phyloP scores from a whole-genome alignment of 257 asterid species.

The Fraxinus cuspidata region DNA sequence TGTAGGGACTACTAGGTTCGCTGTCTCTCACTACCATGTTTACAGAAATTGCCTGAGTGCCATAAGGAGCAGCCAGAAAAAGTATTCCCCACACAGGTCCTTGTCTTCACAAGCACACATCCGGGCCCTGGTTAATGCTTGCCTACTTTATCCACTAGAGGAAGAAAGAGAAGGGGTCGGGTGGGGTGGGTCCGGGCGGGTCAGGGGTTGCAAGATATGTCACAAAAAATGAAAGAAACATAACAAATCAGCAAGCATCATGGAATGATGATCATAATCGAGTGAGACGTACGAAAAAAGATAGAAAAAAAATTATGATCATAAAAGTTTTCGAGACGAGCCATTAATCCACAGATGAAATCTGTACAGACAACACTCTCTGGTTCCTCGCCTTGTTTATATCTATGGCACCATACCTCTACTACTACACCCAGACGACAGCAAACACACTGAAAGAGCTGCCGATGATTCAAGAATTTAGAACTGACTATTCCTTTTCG shows the following conservation, averaged over 20 bases:
- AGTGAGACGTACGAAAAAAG: not conserved
- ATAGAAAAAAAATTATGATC: constrained; percentile 21
- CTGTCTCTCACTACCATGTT: not conserved
- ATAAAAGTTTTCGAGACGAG: constrained; percentile 31
- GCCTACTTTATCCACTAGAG: not conserved
- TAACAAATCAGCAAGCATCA: not conserved
- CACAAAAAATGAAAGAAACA: not conserved
- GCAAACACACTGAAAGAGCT: constrained; percentile 29
- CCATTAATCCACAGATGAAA: constrained; percentile 32
- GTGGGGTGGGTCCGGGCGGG: not conserved
- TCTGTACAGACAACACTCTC: constrained; percentile 46
- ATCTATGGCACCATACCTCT: constrained; percentile 19
- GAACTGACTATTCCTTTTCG: constrained; percentile 29
- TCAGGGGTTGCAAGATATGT: not conserved
- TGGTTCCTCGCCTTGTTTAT: constrained; percentile 21
- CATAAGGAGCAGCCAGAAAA: not conserved
- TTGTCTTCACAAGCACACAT: not conserved
- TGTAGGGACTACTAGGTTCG: not conserved
- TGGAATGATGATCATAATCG: not conserved
- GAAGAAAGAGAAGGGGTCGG: not conserved
- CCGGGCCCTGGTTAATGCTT: not conserved
- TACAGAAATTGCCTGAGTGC: not conserved
- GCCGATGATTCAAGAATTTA: constrained; percentile 43
- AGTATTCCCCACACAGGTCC: not conserved
- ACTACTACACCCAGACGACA: constrained; percentile 38